Evolutionary conservation across 2,329 filamentous ascomycete genomes (phyloP), one percentile per base, ranked within the genome.

Genomic region (Verticillium dahliae): DNA sequence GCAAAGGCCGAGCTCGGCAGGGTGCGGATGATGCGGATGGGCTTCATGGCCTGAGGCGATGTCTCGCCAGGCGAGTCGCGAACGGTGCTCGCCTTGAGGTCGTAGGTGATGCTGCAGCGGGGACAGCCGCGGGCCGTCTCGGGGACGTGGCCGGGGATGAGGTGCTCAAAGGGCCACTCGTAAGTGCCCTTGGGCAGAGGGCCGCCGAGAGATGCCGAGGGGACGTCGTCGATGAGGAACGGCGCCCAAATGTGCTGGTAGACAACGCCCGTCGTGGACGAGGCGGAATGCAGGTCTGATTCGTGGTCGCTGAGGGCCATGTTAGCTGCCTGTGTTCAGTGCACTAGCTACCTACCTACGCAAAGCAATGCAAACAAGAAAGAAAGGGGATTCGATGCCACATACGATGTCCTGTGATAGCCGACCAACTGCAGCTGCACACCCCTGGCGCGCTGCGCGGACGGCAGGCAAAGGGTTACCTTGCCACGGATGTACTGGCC

Each of bases 81-180:
- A 3, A 63, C 57, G 9, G 62, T 63, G 11, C 38, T 31, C 3
- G 56, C 62, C 14, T 57, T 59, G 6, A 63, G 62, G 18, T 61
- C 50, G 31, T 63, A 63, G 4, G 38, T 57, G 18, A 63, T 55
- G 18, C 62, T 63, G 54, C 62, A 63, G 9, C 39, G 52, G 13
- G 22, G 35, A 37, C 60, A 63, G 4, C 62, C 62, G 7, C 52
- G 37, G 3, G 61, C 61, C 0, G 62, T 61, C 18, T 61, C 62
- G 2, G 57, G 57, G 1, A 54, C 56, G 13, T 61, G 38, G 10
- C 61, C 59, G 0, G 57, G 59, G 34, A 63, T 38, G 14, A 45
- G 50, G 6, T 61, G 33, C 13, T 61, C 35, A 15, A 61, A 62
- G 1, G 60, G 60, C 62, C 62, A 63, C 15, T 63, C 60, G 18